phyloP scores from a whole-genome alignment of 495 filamentous ascomycete genomes.

The Aspergillus hancockii region DNA sequence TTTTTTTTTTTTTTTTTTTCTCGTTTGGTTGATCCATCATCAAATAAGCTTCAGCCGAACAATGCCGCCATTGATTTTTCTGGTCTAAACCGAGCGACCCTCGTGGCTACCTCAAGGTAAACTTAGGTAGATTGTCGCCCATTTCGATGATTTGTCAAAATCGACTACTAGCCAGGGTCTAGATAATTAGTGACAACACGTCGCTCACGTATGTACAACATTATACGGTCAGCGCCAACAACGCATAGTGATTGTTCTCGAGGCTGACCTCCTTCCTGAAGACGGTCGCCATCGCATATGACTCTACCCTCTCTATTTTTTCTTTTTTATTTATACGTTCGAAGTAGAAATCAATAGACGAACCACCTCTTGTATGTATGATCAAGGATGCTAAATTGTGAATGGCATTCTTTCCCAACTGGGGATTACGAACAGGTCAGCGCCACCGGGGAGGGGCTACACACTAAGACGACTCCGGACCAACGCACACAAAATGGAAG shows the following conservation, averaged over 20 bases:
- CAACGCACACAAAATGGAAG: neutral
- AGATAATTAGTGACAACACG: neutral
- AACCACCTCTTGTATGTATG: too few relatives aligned
- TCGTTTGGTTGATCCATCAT: neutral
- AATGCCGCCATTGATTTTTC: slow-evolving; percentile 8
- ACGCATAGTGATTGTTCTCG: too few relatives aligned
- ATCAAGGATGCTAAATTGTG: neutral
- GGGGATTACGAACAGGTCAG: slow-evolving; percentile 1
- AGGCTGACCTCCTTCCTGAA: too few relatives aligned
- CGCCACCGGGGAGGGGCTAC: slow-evolving; percentile 6
- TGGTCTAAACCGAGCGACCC: slow-evolving; percentile 13
- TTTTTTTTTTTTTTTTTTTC: neutral
- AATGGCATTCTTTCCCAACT: neutral
- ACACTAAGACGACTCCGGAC: neutral
- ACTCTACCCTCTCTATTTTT: too few relatives aligned
- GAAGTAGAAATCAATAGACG: too few relatives aligned
- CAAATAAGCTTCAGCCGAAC: slow-evolving; percentile 8
- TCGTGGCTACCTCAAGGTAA: slow-evolving; percentile 16
- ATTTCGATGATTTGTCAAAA: slow-evolving; percentile 16
- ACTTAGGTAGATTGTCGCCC: slow-evolving; percentile 11
- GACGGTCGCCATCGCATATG: too few relatives aligned
- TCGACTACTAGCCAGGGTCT: neutral
- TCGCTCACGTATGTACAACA: too few relatives aligned
- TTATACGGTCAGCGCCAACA: too few relatives aligned
- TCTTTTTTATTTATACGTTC: too few relatives aligned